Conservation (phyloP, 306 rosid genomes). For the Citrullus mucosospermus region DNA sequence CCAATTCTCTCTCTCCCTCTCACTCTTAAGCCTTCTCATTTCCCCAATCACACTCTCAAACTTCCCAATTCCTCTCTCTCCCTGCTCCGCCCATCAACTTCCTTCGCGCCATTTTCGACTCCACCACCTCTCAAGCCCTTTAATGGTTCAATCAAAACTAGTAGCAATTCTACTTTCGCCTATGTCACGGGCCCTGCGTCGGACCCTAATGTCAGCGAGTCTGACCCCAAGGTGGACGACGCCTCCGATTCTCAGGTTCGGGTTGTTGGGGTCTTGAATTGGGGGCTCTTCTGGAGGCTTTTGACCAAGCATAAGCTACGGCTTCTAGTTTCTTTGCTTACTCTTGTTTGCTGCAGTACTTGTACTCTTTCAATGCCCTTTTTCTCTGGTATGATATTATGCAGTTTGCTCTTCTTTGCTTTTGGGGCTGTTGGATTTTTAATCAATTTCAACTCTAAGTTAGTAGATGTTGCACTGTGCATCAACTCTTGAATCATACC, state of each 20-base stretch:
- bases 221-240: constrained; percentile 26
- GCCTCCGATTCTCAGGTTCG: constrained; percentile 14
- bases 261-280: constrained; percentile 23
- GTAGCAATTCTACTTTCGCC: constrained; percentile 25
- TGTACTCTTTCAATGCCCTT: constrained; percentile 97
- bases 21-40: constrained; percentile 9
- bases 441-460: background rate
- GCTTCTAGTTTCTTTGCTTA: constrained; percentile 25
- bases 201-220: constrained; percentile 45
- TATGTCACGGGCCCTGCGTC: constrained; percentile 69
- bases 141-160: background rate
- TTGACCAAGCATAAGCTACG: constrained; percentile 49
- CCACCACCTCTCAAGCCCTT: background rate
- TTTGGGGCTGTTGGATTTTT: background rate
- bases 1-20: constrained; percentile 15
- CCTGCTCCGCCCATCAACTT: background rate
- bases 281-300: constrained; percentile 50
- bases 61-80: constrained; percentile 10
- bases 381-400: constrained; percentile 37
- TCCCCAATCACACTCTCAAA: background rate
- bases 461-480: background rate
- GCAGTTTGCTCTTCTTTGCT: background rate
- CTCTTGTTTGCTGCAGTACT: constrained; percentile 59
- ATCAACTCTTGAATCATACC: background rate
- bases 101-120: constrained; percentile 17